phyloP scores from a whole-genome alignment of 2,329 filamentous ascomycete species.

The Pyrenophora teres region DNA sequence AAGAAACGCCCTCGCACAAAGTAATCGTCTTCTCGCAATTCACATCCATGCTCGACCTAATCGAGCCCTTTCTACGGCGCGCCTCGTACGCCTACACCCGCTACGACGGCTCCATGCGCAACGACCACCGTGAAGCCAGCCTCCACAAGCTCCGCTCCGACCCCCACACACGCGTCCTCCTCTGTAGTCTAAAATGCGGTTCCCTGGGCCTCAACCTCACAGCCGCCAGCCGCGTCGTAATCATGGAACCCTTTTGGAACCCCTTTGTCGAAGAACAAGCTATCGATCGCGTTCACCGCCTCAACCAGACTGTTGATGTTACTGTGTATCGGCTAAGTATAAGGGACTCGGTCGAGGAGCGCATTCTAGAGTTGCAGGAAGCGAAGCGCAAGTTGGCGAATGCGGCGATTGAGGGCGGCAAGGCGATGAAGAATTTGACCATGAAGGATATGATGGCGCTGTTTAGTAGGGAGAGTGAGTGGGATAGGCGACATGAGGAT shows the following conservation, averaged over 20 bases:
- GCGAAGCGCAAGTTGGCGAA: conserved; percentile 92
- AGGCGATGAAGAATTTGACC: conserved; percentile 79
- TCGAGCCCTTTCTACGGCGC: conserved; percentile 84
- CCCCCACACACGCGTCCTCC: conserved; percentile 74
- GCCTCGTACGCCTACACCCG: conserved; percentile 79
- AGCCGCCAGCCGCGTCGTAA: conserved; percentile 88
- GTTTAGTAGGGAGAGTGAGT: conserved; percentile 73
- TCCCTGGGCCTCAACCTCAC: conserved; percentile 92
- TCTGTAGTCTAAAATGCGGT: conserved; percentile 94
- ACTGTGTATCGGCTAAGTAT: conserved; percentile 95
- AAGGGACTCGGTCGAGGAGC: conserved; percentile 83
- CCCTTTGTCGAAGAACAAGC: conserved; percentile 99
- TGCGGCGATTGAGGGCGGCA: conserved; percentile 83
- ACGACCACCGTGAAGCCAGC: conserved; percentile 87
- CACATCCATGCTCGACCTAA: conserved; percentile 95
- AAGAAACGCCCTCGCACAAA: conserved; percentile 82
- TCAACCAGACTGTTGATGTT: conserved; percentile 94
- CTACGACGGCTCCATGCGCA: conserved; percentile 94
- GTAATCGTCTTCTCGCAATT: conserved; percentile 99
- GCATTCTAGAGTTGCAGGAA: conserved; percentile 92
- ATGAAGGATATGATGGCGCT: conserved; percentile 93
- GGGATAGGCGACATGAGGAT: conserved; percentile 52
- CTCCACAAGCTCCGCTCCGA: conserved; percentile 77
- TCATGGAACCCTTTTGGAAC: conserved; percentile 98
- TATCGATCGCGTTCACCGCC: conserved; percentile 96